These are phyloP conservation scores for Pleurotus sapidus DNA, from an alignment of 768 basidiomycete species.

Conservation along the genomic window DNA sequence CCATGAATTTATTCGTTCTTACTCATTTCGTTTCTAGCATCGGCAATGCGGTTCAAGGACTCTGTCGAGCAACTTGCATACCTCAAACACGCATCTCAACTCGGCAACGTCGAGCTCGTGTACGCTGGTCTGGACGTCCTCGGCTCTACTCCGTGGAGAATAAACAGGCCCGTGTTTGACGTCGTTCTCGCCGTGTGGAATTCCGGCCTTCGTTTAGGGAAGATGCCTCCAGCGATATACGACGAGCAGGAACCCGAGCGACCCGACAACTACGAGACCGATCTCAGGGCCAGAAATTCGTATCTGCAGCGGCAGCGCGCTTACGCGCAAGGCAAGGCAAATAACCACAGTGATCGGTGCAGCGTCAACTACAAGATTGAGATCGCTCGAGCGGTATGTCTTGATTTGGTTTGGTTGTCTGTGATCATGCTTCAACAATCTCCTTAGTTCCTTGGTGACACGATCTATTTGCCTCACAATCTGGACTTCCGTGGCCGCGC, in stretches of 20 bases:
- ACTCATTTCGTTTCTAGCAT: constrained; percentile 32
- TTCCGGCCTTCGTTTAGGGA: constrained; percentile 73
- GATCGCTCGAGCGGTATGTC: constrained; percentile 83
- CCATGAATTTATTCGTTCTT: not conserved
- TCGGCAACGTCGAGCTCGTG: constrained; percentile 79
- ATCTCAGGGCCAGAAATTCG: constrained; percentile 48
- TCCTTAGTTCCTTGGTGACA: constrained; percentile 77
- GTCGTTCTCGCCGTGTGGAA: constrained; percentile 80
- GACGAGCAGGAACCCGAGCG: constrained; percentile 64
- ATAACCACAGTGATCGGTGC: constrained; percentile 90
- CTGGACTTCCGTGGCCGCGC: constrained; percentile 97
- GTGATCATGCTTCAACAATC: constrained; percentile 1
- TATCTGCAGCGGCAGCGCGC: constrained; percentile 55
- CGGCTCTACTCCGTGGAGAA: constrained; percentile 85
- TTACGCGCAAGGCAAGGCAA: constrained; percentile 59
- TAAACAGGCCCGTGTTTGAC: constrained; percentile 79
- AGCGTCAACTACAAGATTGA: constrained; percentile 96
- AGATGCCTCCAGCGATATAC: constrained; percentile 74
- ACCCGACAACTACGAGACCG: constrained; percentile 42
- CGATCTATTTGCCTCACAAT: constrained; percentile 92
- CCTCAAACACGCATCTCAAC: constrained; percentile 67
- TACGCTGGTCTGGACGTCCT: constrained; percentile 90
- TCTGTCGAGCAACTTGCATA: constrained; percentile 80
- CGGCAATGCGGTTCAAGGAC: constrained; percentile 92
- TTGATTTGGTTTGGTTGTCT: not conserved